phyloP scores from a whole-genome alignment of 768 basidiomycete species.

The Lactarius vividus region DNA sequence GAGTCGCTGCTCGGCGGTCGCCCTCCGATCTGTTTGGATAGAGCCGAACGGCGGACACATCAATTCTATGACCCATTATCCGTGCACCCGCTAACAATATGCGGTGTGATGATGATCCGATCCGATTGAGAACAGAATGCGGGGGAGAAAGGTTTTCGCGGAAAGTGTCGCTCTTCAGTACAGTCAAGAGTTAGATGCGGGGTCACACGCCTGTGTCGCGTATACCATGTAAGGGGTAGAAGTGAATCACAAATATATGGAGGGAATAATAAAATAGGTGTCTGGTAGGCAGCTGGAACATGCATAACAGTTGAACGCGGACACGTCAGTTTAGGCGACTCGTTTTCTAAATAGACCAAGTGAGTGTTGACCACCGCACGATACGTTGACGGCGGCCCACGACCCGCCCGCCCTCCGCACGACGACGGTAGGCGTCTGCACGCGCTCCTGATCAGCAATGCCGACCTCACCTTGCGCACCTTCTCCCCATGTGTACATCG shows the following conservation, averaged over 20 bases:
- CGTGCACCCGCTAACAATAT: background rate
- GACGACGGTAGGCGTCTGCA: conserved; percentile 60
- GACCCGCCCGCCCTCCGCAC: conserved; percentile 71
- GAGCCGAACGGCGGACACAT: background rate
- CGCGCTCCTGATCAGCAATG: conserved; percentile 49
- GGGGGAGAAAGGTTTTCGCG: background rate
- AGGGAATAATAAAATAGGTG: conserved; percentile 22
- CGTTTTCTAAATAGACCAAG: conserved; percentile 39
- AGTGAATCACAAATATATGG: conserved; percentile 15
- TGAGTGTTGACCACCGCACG: conserved; percentile 80
- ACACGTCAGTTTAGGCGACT: conserved; percentile 13
- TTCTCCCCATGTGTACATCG: conserved; percentile 75
- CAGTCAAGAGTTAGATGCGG: background rate
- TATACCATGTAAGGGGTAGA: conserved; percentile 4
- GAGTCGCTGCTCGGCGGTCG: background rate
- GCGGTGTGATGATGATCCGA: background rate
- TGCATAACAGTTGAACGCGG: background rate
- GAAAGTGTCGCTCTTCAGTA: background rate
- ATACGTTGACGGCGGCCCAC: conserved; percentile 62
- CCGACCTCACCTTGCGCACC: conserved; percentile 78
- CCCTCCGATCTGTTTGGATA: background rate
- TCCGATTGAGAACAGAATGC: background rate
- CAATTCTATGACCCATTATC: background rate
- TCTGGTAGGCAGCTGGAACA: conserved; percentile 1
- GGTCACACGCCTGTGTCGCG: background rate